phyloP scores from a whole-genome alignment of 2,329 filamentous ascomycete genomes.

The Teratosphaeria nubilosa region DNA sequence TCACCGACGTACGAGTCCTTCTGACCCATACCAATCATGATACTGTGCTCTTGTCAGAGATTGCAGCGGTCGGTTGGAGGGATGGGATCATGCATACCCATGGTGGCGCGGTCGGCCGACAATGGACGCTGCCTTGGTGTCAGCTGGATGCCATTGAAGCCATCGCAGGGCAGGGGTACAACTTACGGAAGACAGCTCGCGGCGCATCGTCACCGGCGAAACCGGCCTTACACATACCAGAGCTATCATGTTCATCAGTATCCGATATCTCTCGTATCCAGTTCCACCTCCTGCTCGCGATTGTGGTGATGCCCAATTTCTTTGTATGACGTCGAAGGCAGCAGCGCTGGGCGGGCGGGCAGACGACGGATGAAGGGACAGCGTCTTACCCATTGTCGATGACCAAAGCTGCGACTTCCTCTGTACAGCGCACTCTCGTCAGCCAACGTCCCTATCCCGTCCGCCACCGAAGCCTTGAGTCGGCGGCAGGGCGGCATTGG shows the following conservation, averaged over 20 bases:
- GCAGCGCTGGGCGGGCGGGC: slow-evolving; percentile 14
- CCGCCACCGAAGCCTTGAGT: neutral
- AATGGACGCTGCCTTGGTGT: slow-evolving; percentile 67
- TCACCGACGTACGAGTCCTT: slow-evolving; percentile 99
- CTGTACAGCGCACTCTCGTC: slow-evolving; percentile 41
- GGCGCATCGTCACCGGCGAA: slow-evolving; percentile 99
- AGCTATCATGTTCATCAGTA: slow-evolving; percentile 50
- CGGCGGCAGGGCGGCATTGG: slow-evolving; percentile 3
- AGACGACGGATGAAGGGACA: slow-evolving; percentile 18
- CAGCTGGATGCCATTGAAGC: slow-evolving; percentile 11
- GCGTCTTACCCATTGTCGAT: slow-evolving; percentile 99
- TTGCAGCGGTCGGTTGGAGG: neutral
- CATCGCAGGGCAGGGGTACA: slow-evolving; percentile 8
- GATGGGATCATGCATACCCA: slow-evolving; percentile 56
- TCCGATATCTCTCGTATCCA: slow-evolving; percentile 2
- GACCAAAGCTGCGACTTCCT: slow-evolving; percentile 99
- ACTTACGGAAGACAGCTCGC: slow-evolving; percentile 99
- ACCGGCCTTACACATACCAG: slow-evolving; percentile 99
- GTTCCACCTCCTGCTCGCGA: slow-evolving; percentile 3
- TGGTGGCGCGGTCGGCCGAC: slow-evolving; percentile 99
- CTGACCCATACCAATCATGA: slow-evolving; percentile 99
- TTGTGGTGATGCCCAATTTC: slow-evolving; percentile 5
- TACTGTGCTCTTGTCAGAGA: slow-evolving; percentile 52
- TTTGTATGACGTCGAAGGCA: slow-evolving; percentile 23
- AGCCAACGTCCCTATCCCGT: slow-evolving; percentile 6